Evolutionary conservation across 345 rosid genomes (phyloP).

Genomic region (Moringa oleifera): DNA sequence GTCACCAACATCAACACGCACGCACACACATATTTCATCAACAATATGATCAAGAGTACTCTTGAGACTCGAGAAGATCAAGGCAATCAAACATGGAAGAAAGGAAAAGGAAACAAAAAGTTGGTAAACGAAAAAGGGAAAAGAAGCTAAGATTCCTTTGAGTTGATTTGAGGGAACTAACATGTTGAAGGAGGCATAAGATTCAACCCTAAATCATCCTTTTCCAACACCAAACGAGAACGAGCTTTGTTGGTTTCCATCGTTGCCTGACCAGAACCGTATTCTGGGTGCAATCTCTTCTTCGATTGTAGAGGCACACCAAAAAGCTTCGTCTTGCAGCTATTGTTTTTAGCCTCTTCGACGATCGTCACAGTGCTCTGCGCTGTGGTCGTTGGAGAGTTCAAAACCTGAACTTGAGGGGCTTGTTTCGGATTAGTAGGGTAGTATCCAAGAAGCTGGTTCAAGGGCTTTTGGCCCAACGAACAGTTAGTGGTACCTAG

Average conservation of each 20-base stretch:
- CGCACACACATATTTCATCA: constrained; percentile 27
- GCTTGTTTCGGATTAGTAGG: constrained; percentile 13
- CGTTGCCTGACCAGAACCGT: constrained; percentile 21
- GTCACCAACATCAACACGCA: constrained; percentile 37
- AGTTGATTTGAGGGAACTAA: constrained; percentile 14
- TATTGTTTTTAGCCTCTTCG: constrained; percentile 29
- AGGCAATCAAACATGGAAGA: constrained; percentile 17
- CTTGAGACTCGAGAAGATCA: constrained; percentile 14
- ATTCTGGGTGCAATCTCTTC: constrained; percentile 55
- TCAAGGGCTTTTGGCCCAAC: constrained; percentile 37
- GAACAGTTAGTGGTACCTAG: constrained; percentile 22
- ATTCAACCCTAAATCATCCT: constrained; percentile 75
- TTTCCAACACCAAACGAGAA: constrained; percentile 68
- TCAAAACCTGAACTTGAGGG: constrained; percentile 25
- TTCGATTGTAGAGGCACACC: constrained; percentile 73
- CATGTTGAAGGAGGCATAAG: constrained; percentile 72
- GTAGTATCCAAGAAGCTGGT: constrained; percentile 38
- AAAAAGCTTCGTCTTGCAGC: constrained; percentile 60
- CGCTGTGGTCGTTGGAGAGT: constrained; percentile 32
- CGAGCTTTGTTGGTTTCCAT: constrained; percentile 55
- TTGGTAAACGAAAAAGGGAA: neutral
- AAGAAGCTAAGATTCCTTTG: constrained; percentile 11
- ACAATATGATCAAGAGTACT: constrained; percentile 14
- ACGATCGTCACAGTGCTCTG: constrained; percentile 39
- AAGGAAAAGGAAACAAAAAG: neutral